These are phyloP conservation scores for Ophiostoma novo-ulmi DNA, from an alignment of 2,329 filamentous ascomycete species.

Conservation along the genomic window DNA sequence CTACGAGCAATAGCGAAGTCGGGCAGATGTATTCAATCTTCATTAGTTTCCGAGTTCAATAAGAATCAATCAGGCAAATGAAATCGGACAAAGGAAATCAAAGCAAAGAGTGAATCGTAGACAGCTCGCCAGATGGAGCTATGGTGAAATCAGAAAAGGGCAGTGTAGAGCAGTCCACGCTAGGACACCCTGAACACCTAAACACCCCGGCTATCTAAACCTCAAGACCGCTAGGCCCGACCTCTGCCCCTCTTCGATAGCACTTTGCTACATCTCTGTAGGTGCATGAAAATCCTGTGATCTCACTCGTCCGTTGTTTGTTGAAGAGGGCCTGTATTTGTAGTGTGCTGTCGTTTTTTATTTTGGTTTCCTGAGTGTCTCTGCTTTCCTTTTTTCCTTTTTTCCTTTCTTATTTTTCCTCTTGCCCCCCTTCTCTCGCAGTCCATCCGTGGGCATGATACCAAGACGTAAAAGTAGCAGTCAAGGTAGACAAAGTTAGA, in stretches of 20 bases:
- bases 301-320: background rate
- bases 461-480: background rate
- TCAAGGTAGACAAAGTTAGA: background rate
- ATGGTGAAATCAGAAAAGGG: no score
- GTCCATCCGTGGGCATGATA: background rate
- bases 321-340: background rate
- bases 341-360: background rate
- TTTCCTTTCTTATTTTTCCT: background rate
- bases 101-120: no score
- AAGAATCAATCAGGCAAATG: no score
- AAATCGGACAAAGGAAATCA: no score
- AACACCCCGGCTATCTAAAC: background rate
- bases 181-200: background rate
- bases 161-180: background rate
- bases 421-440: background rate
- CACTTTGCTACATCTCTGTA: background rate
- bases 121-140: no score
- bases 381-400: background rate
- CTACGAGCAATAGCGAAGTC: background rate
- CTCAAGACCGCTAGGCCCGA: background rate
- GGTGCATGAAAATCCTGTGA: conserved; percentile 6
- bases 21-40: background rate
- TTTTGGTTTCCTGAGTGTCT: background rate
- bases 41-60: background rate
- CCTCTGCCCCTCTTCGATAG: background rate